Evolutionary conservation across 2,329 filamentous ascomycete species (phyloP), one percentile per base, ranked within the genome.

Genomic region (Fusarium falciforme): DNA sequence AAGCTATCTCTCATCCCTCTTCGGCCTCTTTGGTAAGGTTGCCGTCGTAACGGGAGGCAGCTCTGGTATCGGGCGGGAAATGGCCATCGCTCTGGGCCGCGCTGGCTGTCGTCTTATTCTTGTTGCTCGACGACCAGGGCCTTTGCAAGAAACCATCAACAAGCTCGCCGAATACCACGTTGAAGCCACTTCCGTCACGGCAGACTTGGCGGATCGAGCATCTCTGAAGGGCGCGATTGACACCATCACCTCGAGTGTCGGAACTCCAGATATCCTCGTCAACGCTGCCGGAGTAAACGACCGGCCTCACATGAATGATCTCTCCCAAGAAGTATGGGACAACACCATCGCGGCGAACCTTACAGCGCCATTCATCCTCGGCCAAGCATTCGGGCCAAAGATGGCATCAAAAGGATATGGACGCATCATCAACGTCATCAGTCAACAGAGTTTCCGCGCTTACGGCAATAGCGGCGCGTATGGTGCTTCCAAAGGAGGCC

Each of bases 381-480:
- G 81, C 0, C 80, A 83, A 7, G 77, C 75, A 0, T 83, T 82
- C 4, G 81, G 80, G 1, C 81, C 80, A 0, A 70, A 68, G 3
- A 82, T 82, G 81, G 80, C 81, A 1, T 66, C 72, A 9, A 73
- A 79, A 0, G 80, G 81, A 0, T 77, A 76, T 58, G 81, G 81
- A 0, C 71, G 81, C 2, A 82, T 83, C 44, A 80, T 82, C 73
- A 83, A 82, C 62, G 69, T 82, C 16, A 75, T 75, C 29, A 79
- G 78, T 55, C 81, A 82, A 52, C 80, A 82, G 17, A 73, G 80
- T 0, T 80, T 81, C 6, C 73, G 80, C 5, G 80, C 79, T 0
- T 82, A 71, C 8, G 80, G 80, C 1, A 81, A 81, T 44, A 80
- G 81, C 25, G 81, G 81, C 6, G 81, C 80, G 0, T 82, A 82